Base-by-base conservation (phyloP, 129 eudicot species). In the Flaveria robusta region DNA sequence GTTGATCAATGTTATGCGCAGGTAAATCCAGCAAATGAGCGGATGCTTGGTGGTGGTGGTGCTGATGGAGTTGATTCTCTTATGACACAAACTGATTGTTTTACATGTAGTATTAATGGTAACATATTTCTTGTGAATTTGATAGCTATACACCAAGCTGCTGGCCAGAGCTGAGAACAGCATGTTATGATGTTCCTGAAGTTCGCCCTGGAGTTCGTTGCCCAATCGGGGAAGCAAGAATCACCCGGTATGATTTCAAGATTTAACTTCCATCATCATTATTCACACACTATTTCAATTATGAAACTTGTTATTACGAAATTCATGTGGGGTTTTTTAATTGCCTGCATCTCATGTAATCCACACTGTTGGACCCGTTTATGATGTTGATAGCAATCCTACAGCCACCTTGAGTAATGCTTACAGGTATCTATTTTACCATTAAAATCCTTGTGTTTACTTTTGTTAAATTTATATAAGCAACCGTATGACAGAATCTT, bases 21-120 rank as follows among this genome's bases (percentile, higher is more conserved):
- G 96, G 99, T 94, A 37, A 94, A 94, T 91, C 92, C 99, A 43
- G 99, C 99, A 66, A 94, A 94, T 73, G 92, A 87, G 81, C 76
- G 80, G 73, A 94, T 94, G 99, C 97, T 94, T 42, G 99, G 99
- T 23, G 99, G 99, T 79, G 97, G 99, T 84, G 99, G 97, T 83
- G 99, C 90, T 71, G 99, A 91, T 87, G 99, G 99, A 86, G 97
- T 97, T 91, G 76, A 67, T 63, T 52, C 7, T 72, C 56, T 16
- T 62, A 19, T 55, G 26, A 66, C 27, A 54, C 26, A 18, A 72
- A 43, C 64, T 51, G 16, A n/a, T 73, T 23, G 39, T 15, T 16
- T 26, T 59, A 4, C 41, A 10, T 43, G 13, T 63, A 22, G 26
- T 37, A 60, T 54, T 45, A 65, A 6, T 31, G 16, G 7, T 65